phyloP scores from a whole-genome alignment of 352 stramenopile species.

The Stramenopiles sp. region DNA sequence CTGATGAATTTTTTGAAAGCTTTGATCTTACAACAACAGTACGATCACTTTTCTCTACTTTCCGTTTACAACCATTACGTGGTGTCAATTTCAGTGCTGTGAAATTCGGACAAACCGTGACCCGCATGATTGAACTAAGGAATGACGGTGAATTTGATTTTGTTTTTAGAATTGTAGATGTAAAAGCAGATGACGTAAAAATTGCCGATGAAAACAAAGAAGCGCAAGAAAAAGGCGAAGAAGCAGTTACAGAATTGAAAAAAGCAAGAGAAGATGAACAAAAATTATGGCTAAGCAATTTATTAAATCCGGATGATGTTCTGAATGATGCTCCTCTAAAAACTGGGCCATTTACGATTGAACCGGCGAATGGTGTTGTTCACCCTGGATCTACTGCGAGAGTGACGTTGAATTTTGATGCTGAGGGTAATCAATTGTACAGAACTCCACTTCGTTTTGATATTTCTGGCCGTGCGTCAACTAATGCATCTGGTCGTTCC shows the following conservation, averaged over 20 bases:
- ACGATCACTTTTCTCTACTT: constrained; percentile 48
- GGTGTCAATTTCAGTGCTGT: constrained; percentile 75
- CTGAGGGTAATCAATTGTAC: background rate
- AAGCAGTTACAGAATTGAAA: background rate
- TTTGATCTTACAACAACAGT: constrained; percentile 54
- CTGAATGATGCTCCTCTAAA: constrained; percentile 19
- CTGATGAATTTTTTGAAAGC: constrained; percentile 57
- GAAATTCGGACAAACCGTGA: constrained; percentile 50
- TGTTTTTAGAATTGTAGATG: constrained; percentile 39
- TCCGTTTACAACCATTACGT: constrained; percentile 53
- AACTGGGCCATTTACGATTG: constrained; percentile 50
- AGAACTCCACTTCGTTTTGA: background rate
- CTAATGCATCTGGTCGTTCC: background rate
- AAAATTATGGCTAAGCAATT: constrained; percentile 1
- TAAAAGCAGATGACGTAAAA: background rate
- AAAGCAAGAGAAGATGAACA: constrained; percentile 10
- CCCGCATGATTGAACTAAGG: constrained; percentile 55
- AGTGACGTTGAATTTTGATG: background rate
- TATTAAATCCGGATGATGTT: background rate
- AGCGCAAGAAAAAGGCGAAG: constrained; percentile 8
- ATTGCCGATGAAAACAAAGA: background rate
- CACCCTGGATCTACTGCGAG: constrained; percentile 45
- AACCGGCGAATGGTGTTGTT: constrained; percentile 43
- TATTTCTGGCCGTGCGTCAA: background rate
- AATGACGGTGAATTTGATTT: constrained; percentile 81